phyloP scores from a whole-genome alignment of 768 basidiomycete genomes.

The Auricularia cornea region DNA sequence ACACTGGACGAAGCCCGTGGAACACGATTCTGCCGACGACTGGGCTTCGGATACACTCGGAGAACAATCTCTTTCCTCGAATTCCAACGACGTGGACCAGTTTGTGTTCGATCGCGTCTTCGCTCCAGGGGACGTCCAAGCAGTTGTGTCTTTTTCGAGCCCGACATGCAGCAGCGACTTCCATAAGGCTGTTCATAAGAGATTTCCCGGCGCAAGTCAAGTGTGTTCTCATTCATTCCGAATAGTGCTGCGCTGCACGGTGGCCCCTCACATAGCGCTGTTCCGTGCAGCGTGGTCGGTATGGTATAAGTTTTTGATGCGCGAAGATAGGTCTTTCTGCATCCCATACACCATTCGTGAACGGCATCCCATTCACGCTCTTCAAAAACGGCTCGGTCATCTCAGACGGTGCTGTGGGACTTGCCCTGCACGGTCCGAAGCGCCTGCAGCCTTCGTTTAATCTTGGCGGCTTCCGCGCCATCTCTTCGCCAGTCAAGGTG shows the following conservation, averaged over 20 bases:
- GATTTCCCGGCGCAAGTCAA: neutral
- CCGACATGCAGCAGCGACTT: neutral
- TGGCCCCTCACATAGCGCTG: no score
- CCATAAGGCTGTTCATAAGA: neutral
- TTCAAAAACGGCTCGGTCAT: conserved; percentile 47
- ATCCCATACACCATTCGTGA: conserved; percentile 71
- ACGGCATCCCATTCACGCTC: conserved; percentile 64
- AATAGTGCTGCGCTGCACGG: no score
- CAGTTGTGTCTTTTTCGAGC: neutral
- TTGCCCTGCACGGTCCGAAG: conserved; percentile 34
- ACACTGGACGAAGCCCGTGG: neutral
- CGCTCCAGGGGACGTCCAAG: neutral
- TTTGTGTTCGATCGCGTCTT: neutral
- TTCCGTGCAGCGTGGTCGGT: no score
- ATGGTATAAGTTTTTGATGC: neutral
- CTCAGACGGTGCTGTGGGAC: conserved; percentile 61
- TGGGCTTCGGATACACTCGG: neutral
- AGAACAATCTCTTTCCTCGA: neutral
- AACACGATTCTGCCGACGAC: neutral
- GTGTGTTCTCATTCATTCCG: neutral
- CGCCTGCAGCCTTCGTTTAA: conserved; percentile 15
- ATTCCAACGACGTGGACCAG: neutral
- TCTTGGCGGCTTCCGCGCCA: conserved; percentile 33
- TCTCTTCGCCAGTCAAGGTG: conserved; percentile 43
- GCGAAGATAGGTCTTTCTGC: conserved; percentile 57